A percentile compares a stretch with the other conserved stretches of the same genome.
Conservation (phyloP, 2,329 filamentous ascomycete genomes). For the Aureobasidium musti region DNA sequence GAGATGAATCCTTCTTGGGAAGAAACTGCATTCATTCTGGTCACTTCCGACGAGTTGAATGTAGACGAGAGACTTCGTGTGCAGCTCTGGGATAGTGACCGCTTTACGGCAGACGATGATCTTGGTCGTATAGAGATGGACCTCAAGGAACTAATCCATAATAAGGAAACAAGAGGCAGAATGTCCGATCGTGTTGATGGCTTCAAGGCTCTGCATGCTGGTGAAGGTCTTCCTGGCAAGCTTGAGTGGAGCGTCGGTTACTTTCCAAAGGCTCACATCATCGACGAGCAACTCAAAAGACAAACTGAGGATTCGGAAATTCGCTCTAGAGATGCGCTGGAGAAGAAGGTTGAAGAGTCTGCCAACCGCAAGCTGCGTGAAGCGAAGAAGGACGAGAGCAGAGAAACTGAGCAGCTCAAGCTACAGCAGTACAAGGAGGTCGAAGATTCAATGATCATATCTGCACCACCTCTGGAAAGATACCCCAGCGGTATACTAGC, state of each 20-base stretch:
- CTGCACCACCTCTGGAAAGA: conserved; percentile 63
- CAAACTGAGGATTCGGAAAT: conserved; percentile 63
- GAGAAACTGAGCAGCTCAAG: conserved; percentile 68
- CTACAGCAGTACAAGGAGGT: conserved; percentile 62
- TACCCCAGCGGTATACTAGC: conserved; percentile 68
- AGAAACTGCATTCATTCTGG: conserved; percentile 68
- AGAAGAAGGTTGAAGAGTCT: conserved; percentile 56
- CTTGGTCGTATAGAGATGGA: conserved; percentile 71
- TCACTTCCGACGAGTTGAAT: conserved; percentile 70
- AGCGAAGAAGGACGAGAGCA: conserved; percentile 57
- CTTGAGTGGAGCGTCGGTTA: conserved; percentile 71
- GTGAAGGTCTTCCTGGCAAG: conserved; percentile 68
- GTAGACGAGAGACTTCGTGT: conserved; percentile 68
- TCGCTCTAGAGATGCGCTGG: conserved; percentile 60
- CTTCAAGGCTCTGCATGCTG: conserved; percentile 64
- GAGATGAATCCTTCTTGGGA: conserved; percentile 72
- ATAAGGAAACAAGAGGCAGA: conserved; percentile 59
- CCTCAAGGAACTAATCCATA: conserved; percentile 65
- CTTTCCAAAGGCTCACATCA: conserved; percentile 66
- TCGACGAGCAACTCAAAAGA: conserved; percentile 60
- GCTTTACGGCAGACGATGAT: conserved; percentile 71
- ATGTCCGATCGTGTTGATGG: conserved; percentile 66
- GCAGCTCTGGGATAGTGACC: conserved; percentile 76
- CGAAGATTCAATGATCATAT: conserved; percentile 65
- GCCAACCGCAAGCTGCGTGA: conserved; percentile 67